phyloP scores from a whole-genome alignment of 1,139 yeast species.

The Yamadazyma buinensis region DNA sequence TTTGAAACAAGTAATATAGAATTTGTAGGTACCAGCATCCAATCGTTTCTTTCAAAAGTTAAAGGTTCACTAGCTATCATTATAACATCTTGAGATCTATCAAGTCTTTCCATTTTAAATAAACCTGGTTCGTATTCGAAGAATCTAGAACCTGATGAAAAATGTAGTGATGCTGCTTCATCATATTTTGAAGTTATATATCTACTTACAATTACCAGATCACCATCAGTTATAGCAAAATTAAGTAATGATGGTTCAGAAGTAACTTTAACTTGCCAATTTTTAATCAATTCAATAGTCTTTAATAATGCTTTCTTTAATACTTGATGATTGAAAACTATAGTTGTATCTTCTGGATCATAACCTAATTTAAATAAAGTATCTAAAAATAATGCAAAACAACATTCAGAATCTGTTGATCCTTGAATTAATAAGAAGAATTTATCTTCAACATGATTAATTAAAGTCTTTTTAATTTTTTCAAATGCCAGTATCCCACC shows the following conservation, averaged over 20 bases:
- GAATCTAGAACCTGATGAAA: constrained; percentile 89
- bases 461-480: constrained; percentile 66
- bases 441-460: constrained; percentile 72
- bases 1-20: constrained; percentile 78
- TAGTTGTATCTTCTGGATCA: constrained; percentile 48
- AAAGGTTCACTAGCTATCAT: constrained; percentile 96
- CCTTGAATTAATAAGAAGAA: constrained; percentile 84
- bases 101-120: constrained; percentile 89
- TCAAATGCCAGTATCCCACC: constrained; percentile 82
- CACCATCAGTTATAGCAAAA: constrained; percentile 94
- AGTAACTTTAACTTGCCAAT: constrained; percentile 50
- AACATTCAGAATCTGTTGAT: constrained; percentile 92
- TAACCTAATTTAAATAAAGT: constrained; percentile 71
- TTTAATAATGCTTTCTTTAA: constrained; percentile 66
- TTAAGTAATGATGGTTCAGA: constrained; percentile 83
- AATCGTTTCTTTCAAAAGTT: constrained; percentile 93
- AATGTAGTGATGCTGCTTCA: constrained; percentile 94
- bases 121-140: constrained; percentile 87
- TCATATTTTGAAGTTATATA: constrained; percentile 86
- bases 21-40: constrained; percentile 96
- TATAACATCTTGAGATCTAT: constrained; percentile 90
- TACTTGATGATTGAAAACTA: constrained; percentile 46
- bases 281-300: constrained; percentile 70
- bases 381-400: constrained; percentile 85
- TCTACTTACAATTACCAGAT: constrained; percentile 80